phyloP scores from a whole-genome alignment of 2,329 filamentous ascomycete genomes.

The Tolypocladium sp. region DNA sequence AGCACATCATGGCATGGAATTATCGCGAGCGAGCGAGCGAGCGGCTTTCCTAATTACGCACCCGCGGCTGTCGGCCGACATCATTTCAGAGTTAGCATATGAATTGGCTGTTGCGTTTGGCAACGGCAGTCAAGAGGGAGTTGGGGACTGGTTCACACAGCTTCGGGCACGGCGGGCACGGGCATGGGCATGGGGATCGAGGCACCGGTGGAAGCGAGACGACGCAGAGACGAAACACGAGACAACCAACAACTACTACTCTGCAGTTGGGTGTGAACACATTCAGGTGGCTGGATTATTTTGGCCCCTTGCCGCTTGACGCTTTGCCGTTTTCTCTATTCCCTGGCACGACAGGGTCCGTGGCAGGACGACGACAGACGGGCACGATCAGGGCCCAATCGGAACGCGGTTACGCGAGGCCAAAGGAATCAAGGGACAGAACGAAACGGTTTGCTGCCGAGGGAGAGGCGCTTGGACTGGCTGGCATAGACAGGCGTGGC shows the following conservation, averaged over 20 bases:
- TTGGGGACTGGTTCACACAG: neutral
- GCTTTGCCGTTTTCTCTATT: neutral
- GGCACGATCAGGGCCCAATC: neutral
- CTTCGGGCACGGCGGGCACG: neutral
- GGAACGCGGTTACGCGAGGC: neutral
- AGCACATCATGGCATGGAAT: neutral
- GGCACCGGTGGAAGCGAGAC: neutral
- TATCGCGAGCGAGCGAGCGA: neutral
- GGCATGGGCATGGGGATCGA: neutral
- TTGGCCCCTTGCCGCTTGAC: neutral
- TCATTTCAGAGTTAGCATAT: neutral
- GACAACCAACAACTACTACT: neutral
- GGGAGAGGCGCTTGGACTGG: neutral
- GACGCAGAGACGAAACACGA: neutral
- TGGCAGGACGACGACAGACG: neutral
- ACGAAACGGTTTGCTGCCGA: neutral
- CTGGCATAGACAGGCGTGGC: neutral
- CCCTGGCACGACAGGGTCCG: neutral
- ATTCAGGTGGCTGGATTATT: neutral
- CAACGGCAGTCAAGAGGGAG: neutral
- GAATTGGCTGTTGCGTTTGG: neutral
- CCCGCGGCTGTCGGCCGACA: neutral
- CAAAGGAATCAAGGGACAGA: neutral
- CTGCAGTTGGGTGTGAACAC: neutral
- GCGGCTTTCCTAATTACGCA: neutral